These are phyloP conservation scores for Daldinia childiae DNA, from an alignment of 495 filamentous ascomycete genomes.

Conservation along the genomic window DNA sequence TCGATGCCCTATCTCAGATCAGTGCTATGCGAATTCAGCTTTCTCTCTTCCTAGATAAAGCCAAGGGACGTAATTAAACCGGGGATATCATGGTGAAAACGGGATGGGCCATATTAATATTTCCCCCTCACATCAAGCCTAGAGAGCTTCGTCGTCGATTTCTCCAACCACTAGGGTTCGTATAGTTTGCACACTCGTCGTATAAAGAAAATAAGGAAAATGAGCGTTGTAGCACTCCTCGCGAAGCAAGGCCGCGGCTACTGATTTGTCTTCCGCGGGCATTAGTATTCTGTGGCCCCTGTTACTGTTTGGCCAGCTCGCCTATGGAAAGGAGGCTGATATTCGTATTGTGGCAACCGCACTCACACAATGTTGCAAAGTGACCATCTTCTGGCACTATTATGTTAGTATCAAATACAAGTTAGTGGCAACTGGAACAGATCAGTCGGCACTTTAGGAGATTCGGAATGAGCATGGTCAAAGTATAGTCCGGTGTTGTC, in stretches of 20 bases:
- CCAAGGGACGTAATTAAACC: constrained; percentile 2
- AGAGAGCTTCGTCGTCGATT: neutral
- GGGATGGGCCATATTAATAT: constrained; percentile 7
- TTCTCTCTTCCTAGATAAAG: constrained; percentile 4
- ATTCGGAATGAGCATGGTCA: constrained; percentile 4
- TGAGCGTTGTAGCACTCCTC: neutral
- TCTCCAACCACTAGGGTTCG: neutral
- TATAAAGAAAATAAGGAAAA: neutral
- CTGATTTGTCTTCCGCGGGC: constrained; percentile 6
- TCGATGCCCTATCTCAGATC: constrained; percentile 26
- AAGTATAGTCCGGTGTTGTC: constrained; percentile 2
- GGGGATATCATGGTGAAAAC: constrained; percentile 16
- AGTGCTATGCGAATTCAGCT: constrained; percentile 23
- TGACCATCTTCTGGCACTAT: constrained; percentile 14
- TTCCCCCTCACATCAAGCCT: neutral
- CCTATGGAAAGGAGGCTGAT: constrained; percentile 3
- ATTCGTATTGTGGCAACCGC: constrained; percentile 7
- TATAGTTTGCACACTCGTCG: neutral
- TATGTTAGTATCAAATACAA: constrained; percentile 33
- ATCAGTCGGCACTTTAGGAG: constrained; percentile 36
- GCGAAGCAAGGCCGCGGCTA: constrained; percentile 3
- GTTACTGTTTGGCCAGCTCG: constrained; percentile 14
- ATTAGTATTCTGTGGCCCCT: constrained; percentile 2
- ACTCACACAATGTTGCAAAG: constrained; percentile 29
- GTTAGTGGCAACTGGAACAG: constrained; percentile 26